A percentile compares a stretch with the other conserved stretches of the same genome.
Evolutionary conservation across 495 filamentous ascomycete species (phyloP).

Genomic region (Xylaria grammica): DNA sequence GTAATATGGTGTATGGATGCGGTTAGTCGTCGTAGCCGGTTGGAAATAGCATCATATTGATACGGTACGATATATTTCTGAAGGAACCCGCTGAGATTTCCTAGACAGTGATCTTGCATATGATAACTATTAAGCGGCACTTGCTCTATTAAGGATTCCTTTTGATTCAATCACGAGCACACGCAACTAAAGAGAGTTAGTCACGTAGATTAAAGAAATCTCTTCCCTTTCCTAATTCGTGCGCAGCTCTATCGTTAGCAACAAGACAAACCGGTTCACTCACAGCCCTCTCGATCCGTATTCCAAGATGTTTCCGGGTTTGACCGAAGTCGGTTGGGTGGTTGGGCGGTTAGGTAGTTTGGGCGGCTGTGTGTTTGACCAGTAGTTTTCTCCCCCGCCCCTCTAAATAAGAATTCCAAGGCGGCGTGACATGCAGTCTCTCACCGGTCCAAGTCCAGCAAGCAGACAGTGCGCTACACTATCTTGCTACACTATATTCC

Average conservation of each 20-base stretch:
- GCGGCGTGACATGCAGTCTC: constrained; percentile 25
- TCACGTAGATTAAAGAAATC: not conserved
- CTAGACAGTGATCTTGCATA: not conserved
- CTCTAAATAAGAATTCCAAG: constrained; percentile 8
- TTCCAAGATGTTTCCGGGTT: constrained; percentile 14
- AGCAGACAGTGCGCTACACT: constrained; percentile 15
- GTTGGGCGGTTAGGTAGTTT: constrained; percentile 3
- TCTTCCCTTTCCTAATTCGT: not conserved
- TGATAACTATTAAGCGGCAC: too few relatives aligned
- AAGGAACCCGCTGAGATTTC: not conserved
- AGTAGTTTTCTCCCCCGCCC: constrained; percentile 21
- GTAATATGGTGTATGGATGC: too few relatives aligned
- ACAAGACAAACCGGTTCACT: not conserved
- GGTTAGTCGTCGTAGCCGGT: not conserved
- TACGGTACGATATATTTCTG: not conserved
- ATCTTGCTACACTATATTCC: not conserved
- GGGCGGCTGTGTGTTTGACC: constrained; percentile 16
- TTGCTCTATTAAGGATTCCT: too few relatives aligned
- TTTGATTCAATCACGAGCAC: not conserved
- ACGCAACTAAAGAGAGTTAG: not conserved
- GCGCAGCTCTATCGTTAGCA: not conserved
- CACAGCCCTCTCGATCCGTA: not conserved
- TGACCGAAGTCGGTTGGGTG: constrained; percentile 14
- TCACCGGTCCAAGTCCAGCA: constrained; percentile 24
- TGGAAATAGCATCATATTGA: not conserved